These are phyloP conservation scores for Saussurea involucrata DNA, from an alignment of 129 eudicot genomes.

Conservation along the genomic window DNA sequence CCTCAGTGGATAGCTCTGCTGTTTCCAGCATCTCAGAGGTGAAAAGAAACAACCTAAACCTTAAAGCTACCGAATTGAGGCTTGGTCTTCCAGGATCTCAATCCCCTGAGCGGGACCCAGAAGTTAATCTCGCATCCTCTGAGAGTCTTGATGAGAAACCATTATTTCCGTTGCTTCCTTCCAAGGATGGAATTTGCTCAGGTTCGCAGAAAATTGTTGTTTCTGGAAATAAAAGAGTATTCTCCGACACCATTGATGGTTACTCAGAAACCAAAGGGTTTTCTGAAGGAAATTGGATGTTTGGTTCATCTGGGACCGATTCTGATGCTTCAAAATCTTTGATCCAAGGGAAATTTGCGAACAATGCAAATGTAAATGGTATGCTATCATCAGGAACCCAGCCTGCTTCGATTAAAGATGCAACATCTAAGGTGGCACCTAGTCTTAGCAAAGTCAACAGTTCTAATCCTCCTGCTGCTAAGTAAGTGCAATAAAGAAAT, in stretches of 20 bases:
- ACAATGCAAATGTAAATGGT: constrained; percentile 35
- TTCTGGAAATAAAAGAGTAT: constrained; percentile 82
- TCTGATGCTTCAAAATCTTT: constrained; percentile 47
- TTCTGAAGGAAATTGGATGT: constrained; percentile 55
- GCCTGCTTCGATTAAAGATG: constrained; percentile 40
- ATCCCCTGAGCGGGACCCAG: constrained; percentile 59
- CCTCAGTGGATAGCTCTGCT: constrained; percentile 69
- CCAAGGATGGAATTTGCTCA: constrained; percentile 55
- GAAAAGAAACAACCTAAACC: constrained; percentile 49
- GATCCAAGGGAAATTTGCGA: constrained; percentile 37
- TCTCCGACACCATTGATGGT: constrained; percentile 59
- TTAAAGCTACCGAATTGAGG: constrained; percentile 78
- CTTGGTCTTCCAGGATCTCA: constrained; percentile 87
- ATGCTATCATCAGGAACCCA: constrained; percentile 45
- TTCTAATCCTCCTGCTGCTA: constrained; percentile 78
- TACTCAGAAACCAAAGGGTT: constrained; percentile 33
- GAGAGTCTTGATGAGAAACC: constrained; percentile 66
- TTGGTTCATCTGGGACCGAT: constrained; percentile 42
- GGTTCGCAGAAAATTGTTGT: constrained; percentile 49
- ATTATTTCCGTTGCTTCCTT: constrained; percentile 67
- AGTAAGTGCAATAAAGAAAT: constrained; percentile 41
- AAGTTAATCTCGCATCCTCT: constrained; percentile 26
- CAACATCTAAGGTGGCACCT: constrained; percentile 31
- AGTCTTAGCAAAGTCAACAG: constrained; percentile 32
- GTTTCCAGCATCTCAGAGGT: constrained; percentile 40